phyloP scores from a whole-genome alignment of 108 stramenopile species.

The Cyclotella sp. region DNA sequence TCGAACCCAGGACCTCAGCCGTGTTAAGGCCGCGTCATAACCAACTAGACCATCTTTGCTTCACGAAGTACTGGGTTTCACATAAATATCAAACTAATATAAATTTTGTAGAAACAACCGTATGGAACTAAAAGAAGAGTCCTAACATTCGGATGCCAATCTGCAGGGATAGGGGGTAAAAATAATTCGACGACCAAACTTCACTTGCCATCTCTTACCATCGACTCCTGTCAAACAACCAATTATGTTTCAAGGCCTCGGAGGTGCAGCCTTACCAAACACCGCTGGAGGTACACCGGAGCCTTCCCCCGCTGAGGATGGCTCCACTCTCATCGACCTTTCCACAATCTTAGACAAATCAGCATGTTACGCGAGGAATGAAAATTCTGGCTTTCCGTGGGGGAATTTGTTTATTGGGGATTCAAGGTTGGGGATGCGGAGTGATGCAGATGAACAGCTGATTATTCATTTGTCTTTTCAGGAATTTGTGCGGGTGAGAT shows the following conservation, averaged over 20 bases:
- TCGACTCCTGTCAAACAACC: no score
- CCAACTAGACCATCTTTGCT: constrained; percentile 27
- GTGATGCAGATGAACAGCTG: constrained; percentile 90
- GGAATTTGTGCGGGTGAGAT: constrained; percentile 80
- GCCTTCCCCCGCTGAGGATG: constrained; percentile 59
- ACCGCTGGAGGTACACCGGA: constrained; percentile 17
- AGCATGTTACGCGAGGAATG: constrained; percentile 78
- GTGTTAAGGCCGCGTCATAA: constrained; percentile 32
- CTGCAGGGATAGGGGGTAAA: no score
- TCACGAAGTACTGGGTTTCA: background rate
- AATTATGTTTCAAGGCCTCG: constrained; percentile 36
- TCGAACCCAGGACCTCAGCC: constrained; percentile 29
- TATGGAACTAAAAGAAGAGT: no score
- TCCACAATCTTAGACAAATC: constrained; percentile 63
- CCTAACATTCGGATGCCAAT: no score
- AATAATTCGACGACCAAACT: no score
- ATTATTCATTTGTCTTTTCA: constrained; percentile 86
- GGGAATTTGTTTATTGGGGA: constrained; percentile 90
- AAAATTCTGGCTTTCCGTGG: constrained; percentile 73
- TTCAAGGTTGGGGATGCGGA: constrained; percentile 78
- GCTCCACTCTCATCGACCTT: constrained; percentile 63
- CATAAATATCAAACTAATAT: background rate
- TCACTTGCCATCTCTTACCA: no score
- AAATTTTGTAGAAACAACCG: background rate
- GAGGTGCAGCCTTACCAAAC: constrained; percentile 23